These are phyloP conservation scores for Moniliella sp. DNA, from an alignment of 1,284 basidiomycete species.

Conservation along the genomic window DNA sequence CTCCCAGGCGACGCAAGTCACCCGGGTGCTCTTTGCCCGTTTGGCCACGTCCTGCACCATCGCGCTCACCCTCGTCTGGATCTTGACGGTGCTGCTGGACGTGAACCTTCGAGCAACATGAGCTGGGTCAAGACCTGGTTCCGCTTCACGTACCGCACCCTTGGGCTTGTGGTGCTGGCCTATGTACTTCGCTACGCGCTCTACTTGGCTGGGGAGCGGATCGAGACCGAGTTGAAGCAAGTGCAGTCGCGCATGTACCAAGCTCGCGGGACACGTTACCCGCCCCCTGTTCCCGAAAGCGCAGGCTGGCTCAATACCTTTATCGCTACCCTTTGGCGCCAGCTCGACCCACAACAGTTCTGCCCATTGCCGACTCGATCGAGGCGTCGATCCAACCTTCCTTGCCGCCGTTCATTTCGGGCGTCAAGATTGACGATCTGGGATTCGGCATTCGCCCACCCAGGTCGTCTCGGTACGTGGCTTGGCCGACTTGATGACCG, in stretches of 20 bases:
- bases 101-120: too few species aligned
- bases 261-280: constrained; percentile 41
- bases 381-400: constrained; percentile 46
- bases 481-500: constrained; percentile 42
- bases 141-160: too few species aligned
- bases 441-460: constrained; percentile 45
- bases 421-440: constrained; percentile 54
- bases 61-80: constrained; percentile 31
- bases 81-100: too few species aligned
- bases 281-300: constrained; percentile 40
- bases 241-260: constrained; percentile 38
- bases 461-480: constrained; percentile 46
- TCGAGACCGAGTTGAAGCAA: constrained; percentile 20
- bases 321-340: constrained; percentile 28
- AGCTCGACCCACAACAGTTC: constrained; percentile 42
- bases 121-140: constrained; percentile 6
- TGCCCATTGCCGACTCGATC: constrained; percentile 41
- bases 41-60: constrained; percentile 25
- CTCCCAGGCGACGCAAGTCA: constrained; percentile 35
- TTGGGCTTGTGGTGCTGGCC: too few species aligned
- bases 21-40: constrained; percentile 28
- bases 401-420: constrained; percentile 50
- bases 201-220: constrained; percentile 14
- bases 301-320: constrained; percentile 42
- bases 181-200: too few species aligned